Base-by-base conservation (phyloP, 495 filamentous ascomycete genomes). In the Tetracladium marchalianum region DNA sequence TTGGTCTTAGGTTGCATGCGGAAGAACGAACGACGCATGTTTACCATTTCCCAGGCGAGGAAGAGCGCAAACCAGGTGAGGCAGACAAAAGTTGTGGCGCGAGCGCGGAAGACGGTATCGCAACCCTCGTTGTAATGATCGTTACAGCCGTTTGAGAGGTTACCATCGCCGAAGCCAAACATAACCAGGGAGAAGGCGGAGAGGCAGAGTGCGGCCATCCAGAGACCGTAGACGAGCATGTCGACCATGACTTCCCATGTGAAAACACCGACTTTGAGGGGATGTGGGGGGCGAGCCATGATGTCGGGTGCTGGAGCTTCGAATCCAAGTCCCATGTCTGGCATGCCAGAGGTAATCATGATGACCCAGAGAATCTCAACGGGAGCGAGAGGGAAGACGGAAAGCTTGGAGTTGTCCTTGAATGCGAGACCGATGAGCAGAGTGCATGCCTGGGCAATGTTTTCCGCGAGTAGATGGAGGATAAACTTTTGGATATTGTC, bases 401-500 rank as follows among this genome's bases (percentile, higher is more conserved):
- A 86, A 17, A 84, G 65, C 0, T 71, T 65, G 39, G 56, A 63
- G 0, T 54, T 43, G 56, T 88, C 84, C 58, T 85, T 85, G 66
- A 88, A 86, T 0, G 66, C 75, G 3, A 87, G 72, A 44, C 83
- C 83, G 51, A 85, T 76, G 9, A 88, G 73, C 31, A 88, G 66
- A 3, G 73, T 81, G 35, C 69, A 66, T 7, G 81, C 83, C 47
- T 85, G 74, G 19, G 83, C 82, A 39, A 86, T 78, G 55, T 88
- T 88, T 52, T 85, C 76, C 0, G 82, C 76, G 6, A 87, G 67
- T 15, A 87, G 67, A 67, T 85, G 82, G 49, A 87, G 66, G 13
- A 87, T 73, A 59, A 85, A 85, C 65, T 85, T 85, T 62, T 87
- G 81, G 49, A 87, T 84, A 54, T 85, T 87, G 59, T 85, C 81